phyloP scores from a whole-genome alignment of 306 rosid genomes.

The Begonia fuchsioides region DNA sequence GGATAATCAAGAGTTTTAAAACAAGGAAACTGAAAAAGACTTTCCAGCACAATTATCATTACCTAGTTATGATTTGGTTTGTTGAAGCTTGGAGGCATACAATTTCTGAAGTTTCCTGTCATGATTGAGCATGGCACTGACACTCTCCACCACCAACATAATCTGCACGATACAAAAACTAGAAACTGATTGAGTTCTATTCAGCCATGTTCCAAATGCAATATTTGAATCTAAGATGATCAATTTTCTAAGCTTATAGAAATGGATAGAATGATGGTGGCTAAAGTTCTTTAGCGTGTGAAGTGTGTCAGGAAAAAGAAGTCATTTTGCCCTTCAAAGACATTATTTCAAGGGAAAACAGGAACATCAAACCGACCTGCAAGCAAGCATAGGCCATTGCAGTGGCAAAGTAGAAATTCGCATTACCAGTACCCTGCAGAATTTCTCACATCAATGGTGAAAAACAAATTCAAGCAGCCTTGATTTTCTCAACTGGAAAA shows the following conservation, averaged over 20 bases:
- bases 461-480: not conserved
- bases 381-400: slow-evolving; percentile 83
- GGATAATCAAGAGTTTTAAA: too few relatives aligned
- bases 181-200: too few relatives aligned
- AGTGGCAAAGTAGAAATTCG: slow-evolving; percentile 86
- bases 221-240: too few relatives aligned
- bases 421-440: slow-evolving; percentile 92
- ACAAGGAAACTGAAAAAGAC: not conserved
- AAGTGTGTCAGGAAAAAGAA: too few relatives aligned
- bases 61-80: slow-evolving; percentile 27
- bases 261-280: too few relatives aligned
- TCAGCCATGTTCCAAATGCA: too few relatives aligned
- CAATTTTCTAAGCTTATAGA: too few relatives aligned
- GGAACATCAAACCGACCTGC: slow-evolving; percentile 36
- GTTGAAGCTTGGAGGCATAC: slow-evolving; percentile 27
- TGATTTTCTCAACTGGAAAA: slow-evolving; percentile 12
- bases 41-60: not conserved
- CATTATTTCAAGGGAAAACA: not conserved
- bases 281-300: too few relatives aligned
- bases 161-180: slow-evolving; percentile 28
- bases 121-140: slow-evolving; percentile 71
- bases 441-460: slow-evolving; percentile 11
- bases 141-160: slow-evolving; percentile 73
- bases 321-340: too few relatives aligned
- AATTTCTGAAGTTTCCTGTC: slow-evolving; percentile 61